Evolutionary conservation across 768 basidiomycete genomes (phyloP).

Genomic region (Tulasnella sp.): DNA sequence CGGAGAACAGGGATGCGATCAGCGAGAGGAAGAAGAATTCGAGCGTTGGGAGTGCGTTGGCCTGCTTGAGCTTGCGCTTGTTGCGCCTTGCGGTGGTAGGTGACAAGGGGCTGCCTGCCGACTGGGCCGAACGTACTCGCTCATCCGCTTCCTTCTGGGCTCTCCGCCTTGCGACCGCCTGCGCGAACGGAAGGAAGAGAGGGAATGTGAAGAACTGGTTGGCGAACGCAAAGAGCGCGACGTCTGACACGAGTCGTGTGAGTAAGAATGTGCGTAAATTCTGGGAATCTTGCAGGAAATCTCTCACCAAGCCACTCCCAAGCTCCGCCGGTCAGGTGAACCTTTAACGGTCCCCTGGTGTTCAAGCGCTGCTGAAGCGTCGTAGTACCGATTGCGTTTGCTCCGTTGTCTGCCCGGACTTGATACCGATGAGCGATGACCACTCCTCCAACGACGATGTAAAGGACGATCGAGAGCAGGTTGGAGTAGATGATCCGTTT

Average conservation of each 20-base stretch:
- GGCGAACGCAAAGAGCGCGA: conserved; percentile 20
- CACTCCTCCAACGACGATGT: conserved; percentile 2
- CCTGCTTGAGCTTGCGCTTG: background rate
- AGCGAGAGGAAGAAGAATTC: conserved; percentile 20
- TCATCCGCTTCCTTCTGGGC: background rate
- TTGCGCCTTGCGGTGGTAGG: background rate
- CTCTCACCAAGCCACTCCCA: conserved; percentile 29
- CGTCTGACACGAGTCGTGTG: background rate
- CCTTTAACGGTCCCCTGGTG: conserved; percentile 7
- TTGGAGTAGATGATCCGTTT: conserved; percentile 30
- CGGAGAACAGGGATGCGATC: background rate
- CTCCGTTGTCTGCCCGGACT: conserved; percentile 10
- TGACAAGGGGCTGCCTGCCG: background rate
- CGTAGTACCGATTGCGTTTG: background rate
- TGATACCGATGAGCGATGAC: conserved; percentile 25
- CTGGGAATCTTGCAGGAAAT: background rate
- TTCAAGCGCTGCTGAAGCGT: background rate
- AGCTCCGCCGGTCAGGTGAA: conserved; percentile 17
- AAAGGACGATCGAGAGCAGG: conserved; percentile 10
- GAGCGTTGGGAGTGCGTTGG: conserved; percentile 3
- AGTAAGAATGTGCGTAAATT: background rate
- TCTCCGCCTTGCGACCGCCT: background rate
- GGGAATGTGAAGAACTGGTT: conserved; percentile 29
- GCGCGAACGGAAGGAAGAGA: conserved; percentile 16
- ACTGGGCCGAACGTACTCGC: background rate